Conservation (phyloP, 176 grass and related monocot species). For the Chloris gayana region DNA sequence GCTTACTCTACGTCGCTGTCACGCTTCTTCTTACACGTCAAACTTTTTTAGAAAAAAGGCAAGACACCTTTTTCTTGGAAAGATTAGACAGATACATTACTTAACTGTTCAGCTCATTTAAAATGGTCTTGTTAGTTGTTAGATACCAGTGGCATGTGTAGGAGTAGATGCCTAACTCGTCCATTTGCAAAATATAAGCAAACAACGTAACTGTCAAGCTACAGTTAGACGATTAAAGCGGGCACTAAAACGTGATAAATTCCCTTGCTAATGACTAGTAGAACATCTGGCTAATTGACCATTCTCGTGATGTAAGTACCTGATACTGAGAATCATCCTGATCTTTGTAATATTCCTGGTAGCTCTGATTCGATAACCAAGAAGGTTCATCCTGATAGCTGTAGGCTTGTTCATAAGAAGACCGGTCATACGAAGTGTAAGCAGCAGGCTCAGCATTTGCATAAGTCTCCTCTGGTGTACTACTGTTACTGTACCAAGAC, state of each 20-base stretch:
- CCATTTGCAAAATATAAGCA: background rate
- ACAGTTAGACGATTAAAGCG: background rate
- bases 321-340: background rate
- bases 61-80: background rate
- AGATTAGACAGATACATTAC: background rate
- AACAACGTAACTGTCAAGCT: background rate
- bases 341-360: background rate
- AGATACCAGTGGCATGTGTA: background rate
- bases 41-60: conserved; percentile 11
- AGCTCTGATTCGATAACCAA: conserved; percentile 43
- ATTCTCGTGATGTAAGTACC: conserved; percentile 37
- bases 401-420: conserved; percentile 35
- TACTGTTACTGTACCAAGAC: conserved; percentile 27
- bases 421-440: conserved; percentile 13
- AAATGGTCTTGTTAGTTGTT: conserved; percentile 2
- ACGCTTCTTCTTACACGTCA: background rate
- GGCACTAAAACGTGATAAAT: background rate
- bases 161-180: background rate
- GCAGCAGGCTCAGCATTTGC: conserved; percentile 18
- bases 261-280: background rate
- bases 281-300: no score
- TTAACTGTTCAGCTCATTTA: background rate
- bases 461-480: background rate
- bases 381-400: conserved; percentile 38
- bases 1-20: background rate